Evolutionary conservation across 768 basidiomycete genomes (phyloP), one percentile per base, ranked within the genome.

Genomic region (Artomyces pyxidatus): DNA sequence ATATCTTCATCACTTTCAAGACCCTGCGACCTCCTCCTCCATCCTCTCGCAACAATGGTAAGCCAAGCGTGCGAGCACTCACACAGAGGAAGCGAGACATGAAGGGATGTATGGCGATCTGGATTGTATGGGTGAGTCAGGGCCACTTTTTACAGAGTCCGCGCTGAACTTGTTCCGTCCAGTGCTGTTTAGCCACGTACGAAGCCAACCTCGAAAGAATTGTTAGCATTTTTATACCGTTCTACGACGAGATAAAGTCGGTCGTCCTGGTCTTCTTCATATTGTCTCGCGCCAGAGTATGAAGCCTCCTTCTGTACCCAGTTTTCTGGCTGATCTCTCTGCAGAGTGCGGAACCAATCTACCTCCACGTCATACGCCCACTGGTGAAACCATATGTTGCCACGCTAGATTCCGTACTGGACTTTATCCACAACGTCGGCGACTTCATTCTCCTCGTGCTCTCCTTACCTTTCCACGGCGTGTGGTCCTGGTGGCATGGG

Each of bases 281-380:
- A 22, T 56, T 88, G 30, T 85, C 86, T 50, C 80, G 88, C 46
- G 80, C 88, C 50, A 71, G 82, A 65, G 88, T 85, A 61, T 51
- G n/a, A n/a, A n/a, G n/a, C n/a, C n/a, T n/a, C n/a, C 51, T 60
- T 26, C 23, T 17, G 8, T 25, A 9, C 29, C 12, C 37, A 16
- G 0, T 3, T 45, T 19, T 23, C 25, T 26, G 25, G 9, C 43
- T 56, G 47, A 56, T 37, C 25, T 21, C 43, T 23, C 14, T 47
- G 6, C 57, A 92, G 89, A 88, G 87, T 23, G 86, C 90, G 25
- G 90, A 92, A 65, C 90, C 89, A 6, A 76, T 92, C 39, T 88
- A 79, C 58, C 71, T 92, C 17, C 85, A 92, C 62, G 64, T 90
- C 48, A 74, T 92, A 10, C 85, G 89, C 17, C 89, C 90, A 14